Base-by-base conservation (phyloP, 2,329 filamentous ascomycete species). In the Hortaea sp. region DNA sequence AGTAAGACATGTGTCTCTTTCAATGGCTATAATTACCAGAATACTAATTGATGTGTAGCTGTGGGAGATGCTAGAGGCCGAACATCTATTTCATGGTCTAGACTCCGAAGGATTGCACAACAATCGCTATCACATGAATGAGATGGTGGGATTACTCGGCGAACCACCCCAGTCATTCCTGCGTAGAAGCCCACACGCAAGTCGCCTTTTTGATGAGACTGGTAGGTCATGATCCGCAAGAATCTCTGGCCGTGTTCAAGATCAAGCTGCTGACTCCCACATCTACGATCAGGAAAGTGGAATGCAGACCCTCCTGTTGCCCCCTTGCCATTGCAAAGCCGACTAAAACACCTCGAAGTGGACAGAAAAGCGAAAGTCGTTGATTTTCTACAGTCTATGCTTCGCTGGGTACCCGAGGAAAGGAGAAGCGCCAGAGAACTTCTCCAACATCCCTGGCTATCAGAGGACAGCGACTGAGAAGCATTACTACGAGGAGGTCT, bases 21-120 rank as follows among this genome's bases (percentile, higher is more conserved):
- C n/a, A n/a, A n/a, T 34, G 31, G n/a, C 31, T n/a, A 34, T 7
- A n/a, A 7, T 34, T 7, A 34, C n/a, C 31, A 34, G 27, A 12
- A 9, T 30, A 10, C 32, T 37, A n/a, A 41, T 5, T 30, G 11
- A 41, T 28, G 32, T 32, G 7, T n/a, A 49, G 46, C 13, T 45
- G 30, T 48, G 46, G 46, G 46, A 49, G 11, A 42, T 49, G 46
- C 28, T 49, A 27, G 31, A 49, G 29, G 29, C 11, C 7, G 27
- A 43, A 10, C 46, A 49, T 42, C 46, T 49, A 6, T 49, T 45
- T 29, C 20, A 42, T 40, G 46, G 46, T 28, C 20, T 28, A 11
- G 46, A 49, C 31, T 20, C 38, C 7, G 43, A 38, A n/a, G 43
- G 43, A n/a, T 20, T 30, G 20, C 46, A 45, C 43, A 49, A 45